Base-by-base conservation (phyloP, 345 rosid species). In the Moricandia moricandioides region DNA sequence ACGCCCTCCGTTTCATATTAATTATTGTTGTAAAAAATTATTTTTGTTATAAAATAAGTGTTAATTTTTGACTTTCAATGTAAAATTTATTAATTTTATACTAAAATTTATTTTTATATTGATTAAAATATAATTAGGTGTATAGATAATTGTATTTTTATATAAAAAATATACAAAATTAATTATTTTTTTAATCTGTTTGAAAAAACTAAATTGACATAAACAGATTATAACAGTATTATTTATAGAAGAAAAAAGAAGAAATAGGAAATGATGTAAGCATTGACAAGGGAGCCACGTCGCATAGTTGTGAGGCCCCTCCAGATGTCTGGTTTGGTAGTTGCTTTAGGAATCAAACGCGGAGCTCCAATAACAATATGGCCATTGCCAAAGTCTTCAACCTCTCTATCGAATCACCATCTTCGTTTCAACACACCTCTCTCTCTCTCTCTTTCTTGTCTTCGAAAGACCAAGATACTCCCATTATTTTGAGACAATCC, bases 261-360 rank as follows among this genome's bases (percentile, higher is more conserved):
- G 45, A 68, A 35, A 67, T 27, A 67, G 51, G 45, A 70, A 55
- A 78, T 78, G 74, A 78, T 78, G 78, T 78, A 6, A 72, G 65
- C 65, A 61, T 72, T 67, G 78, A 72, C 78, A 73, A 33, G 74
- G 81, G 55, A 68, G 62, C 74, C 82, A 78, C 82, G 82, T 73
- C 70, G 82, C 69, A 39, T 11, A 24, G 2, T 60, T 73, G 78
- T 52, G 40, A 73, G 70, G 70, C 73, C 79, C 87, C 80, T 82
- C 90, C 90, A 87, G 82, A 65, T 89, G 93, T 87, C 83, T 79
- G 97, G 90, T 77, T 70, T 71, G 78, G 69, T 83, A 86, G 86
- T 47, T 71, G 80, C 86, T 85, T 74, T 74, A 85, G 91, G 89
- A 88, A 83, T 72, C 77, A 78, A 82, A 80, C 67, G 72, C 83